phyloP scores from a whole-genome alignment of 2,329 filamentous ascomycete genomes.

The Achaetomium macrosporum region DNA sequence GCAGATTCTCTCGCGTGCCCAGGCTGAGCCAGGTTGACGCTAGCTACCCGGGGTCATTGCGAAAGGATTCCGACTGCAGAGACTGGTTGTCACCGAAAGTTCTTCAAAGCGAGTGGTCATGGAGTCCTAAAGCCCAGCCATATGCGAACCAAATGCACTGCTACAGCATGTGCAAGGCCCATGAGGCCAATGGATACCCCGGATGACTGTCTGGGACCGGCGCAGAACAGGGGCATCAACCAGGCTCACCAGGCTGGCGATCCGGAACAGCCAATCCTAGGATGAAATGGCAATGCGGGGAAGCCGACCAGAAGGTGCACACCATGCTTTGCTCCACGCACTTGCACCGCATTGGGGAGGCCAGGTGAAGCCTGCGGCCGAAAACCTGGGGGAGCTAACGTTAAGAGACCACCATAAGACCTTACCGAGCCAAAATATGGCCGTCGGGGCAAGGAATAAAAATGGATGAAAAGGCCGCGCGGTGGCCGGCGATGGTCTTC shows the following conservation, averaged over 20 bases:
- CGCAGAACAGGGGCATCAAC: background rate
- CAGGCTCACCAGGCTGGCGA: background rate
- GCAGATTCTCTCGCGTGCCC: background rate
- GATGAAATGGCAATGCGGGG: slow-evolving; percentile 15
- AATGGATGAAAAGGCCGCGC: slow-evolving; percentile 2
- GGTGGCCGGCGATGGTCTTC: background rate
- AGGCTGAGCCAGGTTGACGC: background rate
- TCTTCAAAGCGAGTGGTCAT: background rate
- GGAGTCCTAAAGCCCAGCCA: background rate
- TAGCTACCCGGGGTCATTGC: background rate
- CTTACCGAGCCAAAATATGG: slow-evolving; percentile 9
- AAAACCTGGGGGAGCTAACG: slow-evolving; percentile 4
- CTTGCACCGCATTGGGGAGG: slow-evolving; percentile 9
- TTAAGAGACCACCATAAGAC: slow-evolving; percentile 17
- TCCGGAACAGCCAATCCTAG: slow-evolving; percentile 14
- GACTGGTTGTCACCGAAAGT: background rate
- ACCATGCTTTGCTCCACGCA: slow-evolving; percentile 9
- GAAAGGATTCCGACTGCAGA: slow-evolving; percentile 7
- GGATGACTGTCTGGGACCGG: background rate
- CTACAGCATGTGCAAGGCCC: slow-evolving; percentile 2
- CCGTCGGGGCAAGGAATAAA: slow-evolving; percentile 6
- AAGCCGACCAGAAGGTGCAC: background rate
- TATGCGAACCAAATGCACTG: slow-evolving; percentile 7
- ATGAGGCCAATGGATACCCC: slow-evolving; percentile 7
- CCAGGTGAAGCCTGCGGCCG: slow-evolving; percentile 13